These are phyloP conservation scores for Ogataea henricii DNA, from an alignment of 805 yeast species.

Conservation along the genomic window DNA sequence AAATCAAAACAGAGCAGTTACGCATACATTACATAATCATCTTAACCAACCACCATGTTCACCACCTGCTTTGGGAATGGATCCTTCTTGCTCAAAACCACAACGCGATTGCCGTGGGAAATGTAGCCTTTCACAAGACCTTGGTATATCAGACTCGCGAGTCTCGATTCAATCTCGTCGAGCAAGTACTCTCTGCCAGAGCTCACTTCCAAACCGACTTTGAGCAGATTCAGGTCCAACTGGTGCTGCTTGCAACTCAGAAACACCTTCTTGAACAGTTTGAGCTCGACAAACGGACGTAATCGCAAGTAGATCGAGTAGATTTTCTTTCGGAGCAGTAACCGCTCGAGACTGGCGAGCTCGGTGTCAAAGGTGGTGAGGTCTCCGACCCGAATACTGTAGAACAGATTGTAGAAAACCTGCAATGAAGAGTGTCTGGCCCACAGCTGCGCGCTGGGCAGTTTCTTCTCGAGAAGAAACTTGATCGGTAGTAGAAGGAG, in stretches of 20 bases:
- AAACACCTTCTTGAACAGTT: conserved; percentile 47
- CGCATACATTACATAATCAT: not conserved
- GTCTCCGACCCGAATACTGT: conserved; percentile 57
- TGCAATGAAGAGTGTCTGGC: conserved; percentile 42
- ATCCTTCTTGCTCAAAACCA: conserved; percentile 72
- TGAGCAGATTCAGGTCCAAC: conserved; percentile 16
- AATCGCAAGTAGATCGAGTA: conserved; percentile 60
- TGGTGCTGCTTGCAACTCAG: conserved; percentile 30
- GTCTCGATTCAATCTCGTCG: conserved; percentile 66
- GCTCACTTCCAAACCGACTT: conserved; percentile 15
- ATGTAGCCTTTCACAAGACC: conserved; percentile 77
- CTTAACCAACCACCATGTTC: not conserved
- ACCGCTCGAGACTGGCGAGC: conserved; percentile 45
- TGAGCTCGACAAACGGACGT: conserved; percentile 50
- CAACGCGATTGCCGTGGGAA: conserved; percentile 70
- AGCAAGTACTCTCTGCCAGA: conserved; percentile 27
- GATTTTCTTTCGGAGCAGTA: conserved; percentile 58
- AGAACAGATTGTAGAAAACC: conserved; percentile 50
- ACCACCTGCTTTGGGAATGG: conserved; percentile 59
- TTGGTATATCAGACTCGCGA: conserved; percentile 64
- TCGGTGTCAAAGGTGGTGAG: conserved; percentile 49
- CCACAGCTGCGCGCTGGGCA: conserved; percentile 49
- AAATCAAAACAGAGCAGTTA: not conserved
- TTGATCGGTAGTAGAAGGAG: conserved; percentile 64
- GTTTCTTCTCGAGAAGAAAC: conserved; percentile 47